Base-by-base conservation (phyloP, 2,329 filamentous ascomycete genomes). In the Neonectria sp. region DNA sequence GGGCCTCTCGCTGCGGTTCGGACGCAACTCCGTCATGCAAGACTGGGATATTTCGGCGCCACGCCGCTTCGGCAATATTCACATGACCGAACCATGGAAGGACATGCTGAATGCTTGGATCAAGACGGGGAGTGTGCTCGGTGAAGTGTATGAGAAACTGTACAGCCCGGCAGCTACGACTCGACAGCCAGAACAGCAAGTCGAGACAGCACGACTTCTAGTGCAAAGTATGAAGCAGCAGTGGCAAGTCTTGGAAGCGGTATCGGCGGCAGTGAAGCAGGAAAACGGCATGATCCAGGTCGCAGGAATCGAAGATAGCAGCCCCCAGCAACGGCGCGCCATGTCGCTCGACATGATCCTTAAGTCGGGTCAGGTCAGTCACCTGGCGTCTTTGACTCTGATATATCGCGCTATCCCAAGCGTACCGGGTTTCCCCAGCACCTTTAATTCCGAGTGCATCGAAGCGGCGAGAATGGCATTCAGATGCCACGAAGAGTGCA, bases 371-470 rank as follows among this genome's bases (percentile, higher is more conserved):
- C 59, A 61, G 37, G 59, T 61, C 17, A 55, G 24, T 37, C 59
- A 61, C 25, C 27, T 61, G 21, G 35, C 49, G 7, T 55, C 51
- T 6, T 49, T 61, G 15, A 61, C 59, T 35, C 27, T 61, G 49
- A 61, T 61, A 31, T 61, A 61, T 61, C 59, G 59, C 21, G 59
- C 49, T 37, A 61, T 61, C 11, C 59, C 59, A 24, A 61, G 49
- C 40, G 49, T 25, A 33, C 49, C 49, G 35, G 59, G 49, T 4
- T 48, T 61, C 12, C 37, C 49, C 6, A 55, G 59, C 49, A 48
- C 59, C 4, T 55, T 61, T 29, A 61, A 61, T 33, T 27, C 40
- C 12, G 59, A 61, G 31, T 61, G 59, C 25, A 61, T 61, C 49
- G 59, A 61, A 46, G 59, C 59, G 17, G 59, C 59, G 13, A 55